Evolutionary conservation across 805 yeast genomes (phyloP).

Genomic region (Candida boleticola): DNA sequence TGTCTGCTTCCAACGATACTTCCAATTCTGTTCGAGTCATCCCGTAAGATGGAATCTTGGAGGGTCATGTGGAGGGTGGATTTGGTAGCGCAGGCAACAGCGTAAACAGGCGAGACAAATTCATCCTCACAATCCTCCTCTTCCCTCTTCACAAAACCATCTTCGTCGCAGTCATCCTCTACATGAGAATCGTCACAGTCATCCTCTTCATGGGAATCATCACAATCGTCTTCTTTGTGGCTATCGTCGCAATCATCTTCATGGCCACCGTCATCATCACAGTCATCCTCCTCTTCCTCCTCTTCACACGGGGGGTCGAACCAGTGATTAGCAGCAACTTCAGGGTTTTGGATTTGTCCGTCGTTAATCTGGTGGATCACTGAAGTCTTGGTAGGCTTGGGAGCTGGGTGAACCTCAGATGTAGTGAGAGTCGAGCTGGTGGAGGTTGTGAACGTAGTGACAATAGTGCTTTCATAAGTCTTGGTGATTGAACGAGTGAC

Average conservation of each 20-base stretch:
- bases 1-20: constrained; percentile 37
- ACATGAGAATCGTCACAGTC: not conserved
- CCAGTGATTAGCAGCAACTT: not conserved
- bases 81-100: constrained; percentile 27
- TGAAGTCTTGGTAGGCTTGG: constrained; percentile 21
- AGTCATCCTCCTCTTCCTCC: constrained; percentile 1
- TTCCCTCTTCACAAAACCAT: not conserved
- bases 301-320: constrained; percentile 3
- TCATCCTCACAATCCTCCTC: constrained; percentile 5
- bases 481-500: constrained; percentile 12
- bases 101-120: constrained; percentile 22
- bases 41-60: constrained; percentile 28
- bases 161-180: constrained; percentile 2
- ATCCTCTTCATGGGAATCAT: constrained; percentile 3
- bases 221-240: not conserved
- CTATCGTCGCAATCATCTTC: constrained; percentile 3
- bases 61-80: constrained; percentile 28
- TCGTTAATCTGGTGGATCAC: constrained; percentile 25
- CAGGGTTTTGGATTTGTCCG: constrained; percentile 27
- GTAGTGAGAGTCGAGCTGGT: constrained; percentile 12
- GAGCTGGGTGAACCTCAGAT: constrained; percentile 16
- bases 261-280: constrained; percentile 6
- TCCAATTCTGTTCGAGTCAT: constrained; percentile 32
- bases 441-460: constrained; percentile 6
- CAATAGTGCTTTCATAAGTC: constrained; percentile 6